phyloP scores from a whole-genome alignment of 176 grass and related monocot species.

The Musa beccarii region DNA sequence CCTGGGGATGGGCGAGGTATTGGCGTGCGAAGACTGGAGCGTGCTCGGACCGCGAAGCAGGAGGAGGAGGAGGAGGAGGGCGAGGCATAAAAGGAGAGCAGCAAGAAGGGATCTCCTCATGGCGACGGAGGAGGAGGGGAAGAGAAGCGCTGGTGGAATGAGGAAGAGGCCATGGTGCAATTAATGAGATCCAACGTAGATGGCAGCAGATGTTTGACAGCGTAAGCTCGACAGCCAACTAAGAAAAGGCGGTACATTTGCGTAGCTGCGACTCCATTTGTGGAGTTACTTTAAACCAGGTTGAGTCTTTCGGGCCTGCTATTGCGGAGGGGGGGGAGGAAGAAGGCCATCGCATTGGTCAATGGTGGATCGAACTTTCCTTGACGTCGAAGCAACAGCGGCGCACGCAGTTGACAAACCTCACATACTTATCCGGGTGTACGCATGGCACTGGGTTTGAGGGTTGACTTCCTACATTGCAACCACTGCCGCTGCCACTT shows the following conservation, averaged over 20 bases:
- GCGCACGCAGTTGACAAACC: background rate
- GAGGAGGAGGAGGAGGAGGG: too few relatives aligned
- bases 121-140: background rate
- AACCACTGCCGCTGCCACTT: background rate
- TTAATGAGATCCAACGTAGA: too few relatives aligned
- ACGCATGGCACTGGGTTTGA: background rate
- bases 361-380: background rate
- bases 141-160: background rate
- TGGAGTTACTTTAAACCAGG: background rate
- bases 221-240: too few relatives aligned
- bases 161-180: background rate
- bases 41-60: background rate
- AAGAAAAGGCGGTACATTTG: too few relatives aligned
- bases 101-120: too few relatives aligned
- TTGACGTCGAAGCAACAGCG: background rate
- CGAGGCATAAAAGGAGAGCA: too few relatives aligned
- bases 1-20: background rate
- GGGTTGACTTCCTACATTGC: background rate
- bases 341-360: background rate
- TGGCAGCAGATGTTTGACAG: too few relatives aligned
- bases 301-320: background rate
- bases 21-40: too few relatives aligned
- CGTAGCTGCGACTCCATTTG: background rate
- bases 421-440: background rate
- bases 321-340: background rate